Evolutionary conservation across 2,329 filamentous ascomycete species (phyloP).

Genomic region (Pyricularia sp.): DNA sequence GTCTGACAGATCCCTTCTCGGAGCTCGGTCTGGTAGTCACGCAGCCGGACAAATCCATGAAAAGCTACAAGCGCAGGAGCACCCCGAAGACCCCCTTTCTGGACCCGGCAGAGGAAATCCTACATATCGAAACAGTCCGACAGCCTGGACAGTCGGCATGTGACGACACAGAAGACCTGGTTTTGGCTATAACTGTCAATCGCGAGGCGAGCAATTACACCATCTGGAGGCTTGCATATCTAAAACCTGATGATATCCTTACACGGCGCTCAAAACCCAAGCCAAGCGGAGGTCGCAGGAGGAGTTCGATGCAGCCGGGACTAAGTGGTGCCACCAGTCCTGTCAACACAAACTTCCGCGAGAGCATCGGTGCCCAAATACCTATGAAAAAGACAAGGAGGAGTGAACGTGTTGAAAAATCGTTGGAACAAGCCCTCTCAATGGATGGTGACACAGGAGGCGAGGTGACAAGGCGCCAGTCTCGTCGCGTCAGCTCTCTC

Average conservation of each 20-base stretch:
- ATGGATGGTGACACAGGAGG: slow-evolving; percentile 58
- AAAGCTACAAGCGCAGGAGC: slow-evolving; percentile 27
- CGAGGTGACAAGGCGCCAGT: slow-evolving; percentile 48
- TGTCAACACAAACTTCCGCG: slow-evolving; percentile 58
- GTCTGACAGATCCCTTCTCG: slow-evolving; percentile 74
- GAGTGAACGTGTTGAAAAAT: slow-evolving; percentile 38
- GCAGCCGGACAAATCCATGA: slow-evolving; percentile 31
- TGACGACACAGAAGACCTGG: slow-evolving; percentile 38
- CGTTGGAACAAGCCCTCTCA: slow-evolving; percentile 56
- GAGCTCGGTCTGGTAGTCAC: slow-evolving; percentile 78
- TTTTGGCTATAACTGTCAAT: slow-evolving; percentile 75
- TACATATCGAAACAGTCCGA: slow-evolving; percentile 66
- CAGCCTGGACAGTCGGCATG: slow-evolving; percentile 36
- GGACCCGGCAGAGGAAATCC: slow-evolving; percentile 68
- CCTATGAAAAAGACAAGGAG: slow-evolving; percentile 44
- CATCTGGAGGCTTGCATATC: slow-evolving; percentile 75
- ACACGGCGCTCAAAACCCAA: slow-evolving; percentile 35
- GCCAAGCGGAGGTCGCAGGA: slow-evolving; percentile 38
- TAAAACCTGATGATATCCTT: slow-evolving; percentile 55
- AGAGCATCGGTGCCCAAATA: slow-evolving; percentile 61
- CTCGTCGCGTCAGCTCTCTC: slow-evolving; percentile 81
- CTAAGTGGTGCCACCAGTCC: slow-evolving; percentile 74
- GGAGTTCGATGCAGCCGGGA: slow-evolving; percentile 57
- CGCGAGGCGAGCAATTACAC: slow-evolving; percentile 67
- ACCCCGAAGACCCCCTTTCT: slow-evolving; percentile 46